Evolutionary conservation across 192 early-diverging fungal genomes (phyloP).

Genomic region (Coemansia sp.): DNA sequence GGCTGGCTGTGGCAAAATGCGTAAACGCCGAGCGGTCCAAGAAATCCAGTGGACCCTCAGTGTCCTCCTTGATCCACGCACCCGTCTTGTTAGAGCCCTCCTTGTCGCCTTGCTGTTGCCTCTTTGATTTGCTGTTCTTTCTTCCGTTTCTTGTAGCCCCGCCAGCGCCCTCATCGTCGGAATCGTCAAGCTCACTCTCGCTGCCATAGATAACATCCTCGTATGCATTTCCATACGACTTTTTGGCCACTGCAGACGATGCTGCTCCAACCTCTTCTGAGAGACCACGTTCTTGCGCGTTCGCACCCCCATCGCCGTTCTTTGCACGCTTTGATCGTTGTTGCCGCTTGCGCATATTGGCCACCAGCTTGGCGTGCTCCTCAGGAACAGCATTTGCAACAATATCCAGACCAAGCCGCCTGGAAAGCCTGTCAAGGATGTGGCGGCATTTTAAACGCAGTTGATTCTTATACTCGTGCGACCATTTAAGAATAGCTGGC

Average conservation of each 20-base stretch:
- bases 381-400: constrained; percentile 82
- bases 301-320: constrained; percentile 42
- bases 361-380: constrained; percentile 82
- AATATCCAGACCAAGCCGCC: constrained; percentile 75
- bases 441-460: constrained; percentile 92
- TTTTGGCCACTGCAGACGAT: constrained; percentile 49
- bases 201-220: constrained; percentile 91
- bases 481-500: constrained; percentile 73
- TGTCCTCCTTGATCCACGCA: constrained; percentile 71
- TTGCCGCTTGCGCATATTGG: constrained; percentile 90
- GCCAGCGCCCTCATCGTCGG: constrained; percentile 66
- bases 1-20: constrained; percentile 58
- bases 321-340: constrained; percentile 75
- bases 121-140: constrained; percentile 30
- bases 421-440: constrained; percentile 87
- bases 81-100: constrained; percentile 23
- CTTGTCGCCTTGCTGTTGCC: constrained; percentile 26
- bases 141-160: constrained; percentile 4
- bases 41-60: constrained; percentile 82
- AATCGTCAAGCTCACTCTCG: constrained; percentile 87
- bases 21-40: constrained; percentile 82
- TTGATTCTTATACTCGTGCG: constrained; percentile 81
- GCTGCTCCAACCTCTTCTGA: constrained; percentile 45
- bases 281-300: constrained; percentile 50
- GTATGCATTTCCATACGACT: constrained; percentile 69